A percentile compares a stretch with the other conserved stretches of the same genome.
Conservation (phyloP, 1,284 basidiomycete species). For the Ceratobasidium sp. region DNA sequence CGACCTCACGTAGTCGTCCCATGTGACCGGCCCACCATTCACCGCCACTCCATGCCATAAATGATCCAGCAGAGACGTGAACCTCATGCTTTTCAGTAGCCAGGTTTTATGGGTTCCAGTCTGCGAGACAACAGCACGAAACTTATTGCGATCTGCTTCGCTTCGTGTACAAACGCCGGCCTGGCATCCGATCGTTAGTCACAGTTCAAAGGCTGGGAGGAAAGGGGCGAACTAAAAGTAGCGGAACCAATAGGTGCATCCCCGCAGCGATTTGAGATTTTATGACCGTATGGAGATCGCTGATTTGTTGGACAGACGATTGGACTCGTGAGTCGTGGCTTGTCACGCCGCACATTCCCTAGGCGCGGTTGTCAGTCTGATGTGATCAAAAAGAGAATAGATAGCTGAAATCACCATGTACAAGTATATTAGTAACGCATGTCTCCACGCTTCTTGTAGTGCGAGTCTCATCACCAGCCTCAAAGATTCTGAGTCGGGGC, state of each 20-base stretch:
- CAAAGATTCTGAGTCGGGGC: background rate
- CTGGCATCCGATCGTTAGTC: background rate
- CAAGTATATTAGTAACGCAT: slow-evolving; percentile 8
- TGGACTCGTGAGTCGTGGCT: slow-evolving; percentile 37
- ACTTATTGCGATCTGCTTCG: background rate
- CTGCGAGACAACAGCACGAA: background rate
- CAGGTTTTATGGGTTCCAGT: background rate
- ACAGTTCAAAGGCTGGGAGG: background rate
- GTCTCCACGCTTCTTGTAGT: slow-evolving; percentile 29
- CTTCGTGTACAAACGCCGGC: background rate
- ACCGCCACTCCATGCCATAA: slow-evolving; percentile 3
- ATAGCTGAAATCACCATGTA: slow-evolving; percentile 13
- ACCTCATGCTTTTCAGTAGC: background rate
- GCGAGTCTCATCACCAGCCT: slow-evolving; percentile 2
- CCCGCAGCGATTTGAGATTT: background rate
- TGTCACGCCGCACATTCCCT: background rate
- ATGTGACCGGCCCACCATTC: slow-evolving; percentile 15
- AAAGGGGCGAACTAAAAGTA: background rate
- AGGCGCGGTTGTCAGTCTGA: background rate
- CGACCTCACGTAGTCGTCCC: slow-evolving; percentile 19
- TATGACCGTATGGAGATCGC: background rate
- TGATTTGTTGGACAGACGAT: slow-evolving; percentile 26
- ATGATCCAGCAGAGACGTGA: slow-evolving; percentile 1
- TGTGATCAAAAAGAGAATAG: background rate
- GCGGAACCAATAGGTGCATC: background rate